Percentiles rank a stretch among this genome's conserved stretches.
Evolutionary conservation across 805 yeast species (phyloP).

Genomic region (Groenewaldozyma salmanticensis): DNA sequence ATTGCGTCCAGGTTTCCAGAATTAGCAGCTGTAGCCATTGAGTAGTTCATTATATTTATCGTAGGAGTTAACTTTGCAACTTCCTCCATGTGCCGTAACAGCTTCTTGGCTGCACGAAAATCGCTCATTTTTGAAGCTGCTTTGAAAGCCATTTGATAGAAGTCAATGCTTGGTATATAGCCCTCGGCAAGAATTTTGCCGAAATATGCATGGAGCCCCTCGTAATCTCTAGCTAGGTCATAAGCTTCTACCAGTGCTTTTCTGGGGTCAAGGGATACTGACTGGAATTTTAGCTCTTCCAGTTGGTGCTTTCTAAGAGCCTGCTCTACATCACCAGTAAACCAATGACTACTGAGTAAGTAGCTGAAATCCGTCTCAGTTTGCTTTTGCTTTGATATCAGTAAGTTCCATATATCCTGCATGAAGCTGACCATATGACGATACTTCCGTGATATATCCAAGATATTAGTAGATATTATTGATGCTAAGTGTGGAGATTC

Average conservation of each 20-base stretch:
- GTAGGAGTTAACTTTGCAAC: slow-evolving; percentile 43
- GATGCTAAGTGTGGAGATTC: too few relatives aligned
- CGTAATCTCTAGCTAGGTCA: slow-evolving; percentile 36
- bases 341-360: background rate
- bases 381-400: background rate
- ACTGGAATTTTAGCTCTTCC: slow-evolving; percentile 13
- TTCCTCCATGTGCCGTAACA: slow-evolving; percentile 39
- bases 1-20: slow-evolving; percentile 30
- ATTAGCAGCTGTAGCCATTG: slow-evolving; percentile 32
- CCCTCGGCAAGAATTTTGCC: slow-evolving; percentile 45
- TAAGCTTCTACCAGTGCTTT: background rate
- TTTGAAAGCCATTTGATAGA: slow-evolving; percentile 52
- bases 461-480: too few relatives aligned
- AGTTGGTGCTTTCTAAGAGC: too few relatives aligned
- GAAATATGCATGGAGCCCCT: slow-evolving; percentile 44
- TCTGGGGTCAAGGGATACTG: background rate
- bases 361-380: background rate
- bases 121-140: slow-evolving; percentile 47
- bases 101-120: slow-evolving; percentile 35
- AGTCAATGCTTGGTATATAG: slow-evolving; percentile 41
- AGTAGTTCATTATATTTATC: slow-evolving; percentile 33
- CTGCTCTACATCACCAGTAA: background rate
- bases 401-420: background rate
- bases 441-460: background rate
- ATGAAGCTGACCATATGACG: background rate